phyloP scores from a whole-genome alignment of 148 eudicot species.

The Rhododendron ovatum region DNA sequence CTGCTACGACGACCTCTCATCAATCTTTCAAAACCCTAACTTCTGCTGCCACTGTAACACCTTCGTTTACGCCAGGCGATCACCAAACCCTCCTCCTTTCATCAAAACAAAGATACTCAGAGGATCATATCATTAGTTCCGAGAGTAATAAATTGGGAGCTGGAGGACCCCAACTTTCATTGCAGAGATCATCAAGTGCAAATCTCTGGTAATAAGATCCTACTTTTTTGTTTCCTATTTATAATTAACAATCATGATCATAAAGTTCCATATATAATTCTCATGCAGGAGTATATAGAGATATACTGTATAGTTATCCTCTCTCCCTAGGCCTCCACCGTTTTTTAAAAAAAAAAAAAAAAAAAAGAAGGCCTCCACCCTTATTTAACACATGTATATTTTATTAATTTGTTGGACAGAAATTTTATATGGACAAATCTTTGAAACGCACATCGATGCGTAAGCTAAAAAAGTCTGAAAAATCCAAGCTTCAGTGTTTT shows the following conservation, averaged over 20 bases:
- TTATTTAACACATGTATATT: too few species aligned
- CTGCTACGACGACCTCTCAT: slow-evolving; percentile 16
- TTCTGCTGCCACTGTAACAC: not conserved
- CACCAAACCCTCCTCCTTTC: slow-evolving; percentile 10
- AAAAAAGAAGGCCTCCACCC: not conserved
- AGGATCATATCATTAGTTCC: not conserved
- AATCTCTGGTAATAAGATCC: slow-evolving; percentile 37
- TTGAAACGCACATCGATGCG: not conserved
- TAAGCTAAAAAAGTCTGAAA: not conserved
- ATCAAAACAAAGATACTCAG: slow-evolving; percentile 22
- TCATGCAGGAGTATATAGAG: not conserved
- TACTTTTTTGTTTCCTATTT: not conserved
- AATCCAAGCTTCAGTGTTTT: not conserved
- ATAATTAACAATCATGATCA: not conserved
- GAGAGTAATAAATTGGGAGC: slow-evolving; percentile 19
- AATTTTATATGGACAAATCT: not conserved
- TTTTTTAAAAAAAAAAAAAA: too few species aligned
- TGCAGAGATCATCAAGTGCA: slow-evolving; percentile 38
- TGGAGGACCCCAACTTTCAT: slow-evolving; percentile 42
- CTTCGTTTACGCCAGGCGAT: not conserved
- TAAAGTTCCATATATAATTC: not conserved
- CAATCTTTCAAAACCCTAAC: slow-evolving; percentile 22
- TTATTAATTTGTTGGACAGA: not conserved
- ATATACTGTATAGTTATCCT: not conserved
- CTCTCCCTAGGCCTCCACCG: not conserved